Evolutionary conservation across 169 alveolate species (phyloP).

Genomic region (Plasmodium knowlesi): DNA sequence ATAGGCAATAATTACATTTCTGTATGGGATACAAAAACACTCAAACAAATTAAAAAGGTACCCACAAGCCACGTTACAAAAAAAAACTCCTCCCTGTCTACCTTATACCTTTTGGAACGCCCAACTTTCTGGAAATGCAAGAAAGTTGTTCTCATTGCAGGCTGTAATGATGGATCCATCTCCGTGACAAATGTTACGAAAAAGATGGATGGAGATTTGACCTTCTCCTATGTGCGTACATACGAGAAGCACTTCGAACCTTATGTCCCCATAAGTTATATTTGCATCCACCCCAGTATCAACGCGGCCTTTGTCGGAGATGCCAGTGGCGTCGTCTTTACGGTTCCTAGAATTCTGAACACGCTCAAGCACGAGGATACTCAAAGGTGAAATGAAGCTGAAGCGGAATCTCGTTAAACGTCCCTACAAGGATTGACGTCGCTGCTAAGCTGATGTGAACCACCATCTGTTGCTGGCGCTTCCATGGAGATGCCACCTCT

Average conservation of each 20-base stretch:
- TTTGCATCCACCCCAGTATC: conserved; percentile 50
- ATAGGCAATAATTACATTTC: conserved; percentile 69
- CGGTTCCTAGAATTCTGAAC: conserved; percentile 51
- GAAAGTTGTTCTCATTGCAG: conserved; percentile 29
- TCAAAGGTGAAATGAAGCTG: not conserved
- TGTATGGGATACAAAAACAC: conserved; percentile 68
- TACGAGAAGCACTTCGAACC: conserved; percentile 64
- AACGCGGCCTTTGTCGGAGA: conserved; percentile 72
- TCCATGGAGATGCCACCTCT: not conserved
- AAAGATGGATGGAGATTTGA: conserved; percentile 56
- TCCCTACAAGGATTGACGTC: not conserved
- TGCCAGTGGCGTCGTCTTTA: conserved; percentile 73
- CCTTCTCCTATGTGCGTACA: conserved; percentile 47
- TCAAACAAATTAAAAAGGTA: conserved; percentile 51
- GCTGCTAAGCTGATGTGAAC: not conserved
- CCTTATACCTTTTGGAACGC: conserved; percentile 53
- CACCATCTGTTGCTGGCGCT: not conserved
- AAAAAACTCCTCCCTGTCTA: conserved; percentile 32
- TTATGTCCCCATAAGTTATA: conserved; percentile 53
- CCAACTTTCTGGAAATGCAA: conserved; percentile 44
- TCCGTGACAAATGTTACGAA: conserved; percentile 56
- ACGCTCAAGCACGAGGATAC: conserved; percentile 24
- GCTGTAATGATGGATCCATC: conserved; percentile 73
- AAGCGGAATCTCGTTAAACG: not conserved
- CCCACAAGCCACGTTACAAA: conserved; percentile 54